These are phyloP conservation scores for Endoconidiophora laricicola DNA, from an alignment of 2,329 filamentous ascomycete species.

Conservation along the genomic window DNA sequence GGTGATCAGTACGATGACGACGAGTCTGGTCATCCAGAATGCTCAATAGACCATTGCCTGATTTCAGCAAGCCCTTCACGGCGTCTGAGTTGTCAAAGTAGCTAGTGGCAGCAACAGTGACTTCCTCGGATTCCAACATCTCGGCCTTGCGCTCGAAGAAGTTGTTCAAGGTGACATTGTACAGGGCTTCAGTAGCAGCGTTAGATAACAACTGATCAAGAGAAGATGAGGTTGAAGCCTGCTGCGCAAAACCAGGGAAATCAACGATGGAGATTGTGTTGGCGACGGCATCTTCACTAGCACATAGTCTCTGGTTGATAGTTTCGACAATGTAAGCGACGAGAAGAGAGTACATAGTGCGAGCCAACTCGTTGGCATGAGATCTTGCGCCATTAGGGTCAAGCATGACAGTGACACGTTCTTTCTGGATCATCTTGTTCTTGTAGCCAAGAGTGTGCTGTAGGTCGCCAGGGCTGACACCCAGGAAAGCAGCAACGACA, in stretches of 20 bases:
- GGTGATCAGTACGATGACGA: constrained; percentile 72
- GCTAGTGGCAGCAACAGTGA: constrained; percentile 75
- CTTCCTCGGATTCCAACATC: constrained; percentile 84
- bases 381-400: constrained; percentile 77
- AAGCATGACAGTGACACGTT: constrained; percentile 97
- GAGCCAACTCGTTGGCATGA: constrained; percentile 85
- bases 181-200: constrained; percentile 77
- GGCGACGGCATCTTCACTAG: constrained; percentile 68
- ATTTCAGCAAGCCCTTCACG: constrained; percentile 77
- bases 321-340: constrained; percentile 88
- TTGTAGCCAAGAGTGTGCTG: constrained; percentile 87
- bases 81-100: constrained; percentile 98
- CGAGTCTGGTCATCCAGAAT: constrained; percentile 94
- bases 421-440: constrained; percentile 88
- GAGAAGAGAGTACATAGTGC: constrained; percentile 82
- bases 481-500: constrained; percentile 86
- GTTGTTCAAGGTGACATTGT: constrained; percentile 83
- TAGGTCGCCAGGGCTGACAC: constrained; percentile 62
- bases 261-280: constrained; percentile 94
- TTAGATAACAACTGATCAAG: constrained; percentile 92
- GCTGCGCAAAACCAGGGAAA: constrained; percentile 86
- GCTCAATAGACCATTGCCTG: constrained; percentile 79
- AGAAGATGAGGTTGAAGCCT: constrained; percentile 63
- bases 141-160: constrained; percentile 95
- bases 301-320: constrained; percentile 80